Conservation (phyloP, 805 yeast genomes). For the Wickerhamomyces alni region DNA sequence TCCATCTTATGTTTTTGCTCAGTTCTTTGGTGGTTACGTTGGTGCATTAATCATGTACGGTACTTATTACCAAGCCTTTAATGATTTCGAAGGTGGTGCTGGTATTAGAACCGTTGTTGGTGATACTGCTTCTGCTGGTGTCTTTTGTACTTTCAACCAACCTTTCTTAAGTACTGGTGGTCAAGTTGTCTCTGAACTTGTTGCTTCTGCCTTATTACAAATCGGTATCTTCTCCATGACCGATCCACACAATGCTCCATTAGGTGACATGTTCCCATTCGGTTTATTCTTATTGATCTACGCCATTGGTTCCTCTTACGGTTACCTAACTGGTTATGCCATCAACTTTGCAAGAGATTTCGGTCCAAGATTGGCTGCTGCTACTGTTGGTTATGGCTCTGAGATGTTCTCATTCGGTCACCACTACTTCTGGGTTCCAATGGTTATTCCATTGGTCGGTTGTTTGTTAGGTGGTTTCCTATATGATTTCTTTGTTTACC, state of each 20-base stretch:
- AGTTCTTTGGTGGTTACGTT: constrained; percentile 41
- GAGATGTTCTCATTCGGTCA: constrained; percentile 33
- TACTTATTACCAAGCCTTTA: constrained; percentile 35
- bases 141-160: constrained; percentile 42
- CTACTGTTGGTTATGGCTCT: constrained; percentile 40
- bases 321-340: constrained; percentile 51
- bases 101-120: constrained; percentile 23
- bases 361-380: constrained; percentile 46
- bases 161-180: constrained; percentile 34
- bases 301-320: constrained; percentile 41
- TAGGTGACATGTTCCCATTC: constrained; percentile 41
- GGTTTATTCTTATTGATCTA: constrained; percentile 39
- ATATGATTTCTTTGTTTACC: constrained; percentile 46
- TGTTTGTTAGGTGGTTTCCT: constrained; percentile 40
- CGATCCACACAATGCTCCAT: constrained; percentile 43
- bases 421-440: constrained; percentile 49
- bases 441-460: constrained; percentile 45
- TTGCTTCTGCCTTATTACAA: constrained; percentile 39
- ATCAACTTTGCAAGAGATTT: constrained; percentile 50
- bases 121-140: constrained; percentile 32
- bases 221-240: constrained; percentile 44
- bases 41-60: constrained; percentile 43
- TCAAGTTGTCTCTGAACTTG: constrained; percentile 42
- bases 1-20: constrained; percentile 39
- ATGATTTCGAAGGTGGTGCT: constrained; percentile 32